Base-by-base conservation (phyloP, 2,329 filamentous ascomycete genomes). In the Aspergillus fumigatus region DNA sequence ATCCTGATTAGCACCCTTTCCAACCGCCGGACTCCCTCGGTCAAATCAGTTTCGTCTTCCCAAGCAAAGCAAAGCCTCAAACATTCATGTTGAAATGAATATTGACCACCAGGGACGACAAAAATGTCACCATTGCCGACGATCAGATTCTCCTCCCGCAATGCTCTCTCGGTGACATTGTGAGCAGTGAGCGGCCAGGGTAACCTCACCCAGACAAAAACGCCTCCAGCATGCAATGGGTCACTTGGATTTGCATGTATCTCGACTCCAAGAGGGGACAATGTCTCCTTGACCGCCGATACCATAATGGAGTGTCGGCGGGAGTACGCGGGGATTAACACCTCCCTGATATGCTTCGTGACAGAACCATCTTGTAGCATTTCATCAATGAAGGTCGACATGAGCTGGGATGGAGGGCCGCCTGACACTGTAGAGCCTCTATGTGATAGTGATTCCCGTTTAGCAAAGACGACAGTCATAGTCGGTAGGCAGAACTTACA, bases 381-480 rank as follows among this genome's bases (percentile, higher is more conserved):
- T 14, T 81, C 73, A 50, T 79, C 75, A 45, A 85, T 70, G 61
- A 82, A 82, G 4, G 80, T 81, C 11, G 82, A 81, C 19, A 78
- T 80, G 17, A 85, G 71, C 56, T 85, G 82, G 4, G 78, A 81
- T 11, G 82, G 82, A 4, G 80, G 77, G 48, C 83, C 82, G 21
- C 83, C 83, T 38, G 81, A 84, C 43, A 73, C 71, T 23, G 77
- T 61, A 27, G 59, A 59, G 3, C 64, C 64, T 26, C 64, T 67
- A 2, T 17, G 2, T 4, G 23, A 29, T 56, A n/a, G 2, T 4
- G 23, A 29, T 56, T 59, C 35, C 52, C 3, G 48, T 29, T 52
- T 45, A 25, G 7, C 32, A 5, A 7, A 17, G 32, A 17, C 5
- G 14, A 17, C 14, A 17, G 32, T 17, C 32, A 38, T 14, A 45